Percentiles rank a stretch among this genome's conserved stretches.
These are phyloP conservation scores for Exophiala viscosa DNA, from an alignment of 2,329 filamentous ascomycete genomes.

Conservation along the genomic window DNA sequence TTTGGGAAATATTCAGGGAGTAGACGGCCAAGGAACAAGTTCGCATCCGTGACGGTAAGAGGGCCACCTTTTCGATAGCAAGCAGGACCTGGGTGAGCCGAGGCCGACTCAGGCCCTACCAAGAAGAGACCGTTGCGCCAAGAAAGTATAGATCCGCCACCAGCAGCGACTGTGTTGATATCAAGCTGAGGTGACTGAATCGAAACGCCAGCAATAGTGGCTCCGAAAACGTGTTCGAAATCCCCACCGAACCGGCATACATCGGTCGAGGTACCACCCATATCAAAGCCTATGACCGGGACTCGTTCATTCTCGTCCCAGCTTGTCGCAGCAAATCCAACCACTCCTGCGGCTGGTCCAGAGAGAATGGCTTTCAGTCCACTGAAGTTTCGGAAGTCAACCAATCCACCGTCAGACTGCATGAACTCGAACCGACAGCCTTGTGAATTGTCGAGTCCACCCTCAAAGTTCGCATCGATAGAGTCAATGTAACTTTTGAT, in stretches of 20 bases:
- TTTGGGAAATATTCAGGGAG: slow-evolving; percentile 78
- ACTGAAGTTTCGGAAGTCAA: slow-evolving; percentile 54
- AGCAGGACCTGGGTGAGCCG: slow-evolving; percentile 82
- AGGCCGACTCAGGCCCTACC: slow-evolving; percentile 83
- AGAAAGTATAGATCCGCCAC: slow-evolving; percentile 62
- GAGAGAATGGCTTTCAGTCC: slow-evolving; percentile 81
- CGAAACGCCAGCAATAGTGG: slow-evolving; percentile 77
- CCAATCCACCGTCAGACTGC: slow-evolving; percentile 74
- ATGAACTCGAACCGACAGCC: slow-evolving; percentile 86
- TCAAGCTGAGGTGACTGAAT: slow-evolving; percentile 81
- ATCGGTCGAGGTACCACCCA: slow-evolving; percentile 83
- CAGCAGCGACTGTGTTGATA: slow-evolving; percentile 64
- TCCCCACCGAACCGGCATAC: slow-evolving; percentile 75
- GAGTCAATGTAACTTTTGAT: slow-evolving; percentile 67
- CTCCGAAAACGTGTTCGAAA: slow-evolving; percentile 85
- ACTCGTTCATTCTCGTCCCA: slow-evolving; percentile 72
- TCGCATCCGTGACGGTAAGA: slow-evolving; percentile 89
- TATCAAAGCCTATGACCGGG: slow-evolving; percentile 83
- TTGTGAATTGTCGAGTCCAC: slow-evolving; percentile 70
- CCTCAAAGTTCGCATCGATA: slow-evolving; percentile 36
- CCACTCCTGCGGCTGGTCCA: slow-evolving; percentile 87
- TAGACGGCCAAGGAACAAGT: slow-evolving; percentile 72
- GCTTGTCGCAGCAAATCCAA: slow-evolving; percentile 56
- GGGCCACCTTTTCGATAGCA: slow-evolving; percentile 89
- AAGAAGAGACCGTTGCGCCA: slow-evolving; percentile 83